phyloP scores from a whole-genome alignment of 2,329 filamentous ascomycete genomes.

The Acephala macrosclerotiorum region DNA sequence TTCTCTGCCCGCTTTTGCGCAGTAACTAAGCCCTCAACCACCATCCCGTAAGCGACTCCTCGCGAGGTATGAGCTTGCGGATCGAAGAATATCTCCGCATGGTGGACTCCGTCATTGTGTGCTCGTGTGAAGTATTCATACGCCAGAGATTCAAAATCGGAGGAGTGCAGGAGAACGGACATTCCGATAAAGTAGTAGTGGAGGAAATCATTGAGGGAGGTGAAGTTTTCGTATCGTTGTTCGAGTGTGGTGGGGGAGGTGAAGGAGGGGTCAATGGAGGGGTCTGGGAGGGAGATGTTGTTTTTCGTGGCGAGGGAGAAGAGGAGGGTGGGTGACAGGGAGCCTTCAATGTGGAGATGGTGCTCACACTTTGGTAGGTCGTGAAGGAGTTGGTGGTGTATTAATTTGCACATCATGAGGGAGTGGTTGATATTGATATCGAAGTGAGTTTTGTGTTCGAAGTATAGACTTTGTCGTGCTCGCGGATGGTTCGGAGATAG shows the following conservation, averaged over 20 bases:
- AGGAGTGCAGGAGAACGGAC: slow-evolving; percentile 67
- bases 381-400: slow-evolving; percentile 56
- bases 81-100: slow-evolving; percentile 84
- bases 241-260: slow-evolving; percentile 63
- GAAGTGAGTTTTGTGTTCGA: neutral
- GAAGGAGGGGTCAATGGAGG: slow-evolving; percentile 67
- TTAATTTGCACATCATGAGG: slow-evolving; percentile 22
- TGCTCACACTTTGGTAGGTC: slow-evolving; percentile 82
- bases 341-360: slow-evolving; percentile 82
- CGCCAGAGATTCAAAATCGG: slow-evolving; percentile 77
- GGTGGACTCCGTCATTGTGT: slow-evolving; percentile 68
- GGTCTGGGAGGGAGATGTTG: slow-evolving; percentile 64
- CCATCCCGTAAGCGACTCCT: slow-evolving; percentile 67
- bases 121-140: slow-evolving; percentile 75
- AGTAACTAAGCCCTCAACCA: slow-evolving; percentile 68
- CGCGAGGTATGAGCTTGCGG: slow-evolving; percentile 75
- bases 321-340: slow-evolving; percentile 72
- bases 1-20: slow-evolving; percentile 66
- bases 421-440: neutral
- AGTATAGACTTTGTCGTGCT: neutral
- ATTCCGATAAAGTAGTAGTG: slow-evolving; percentile 82
- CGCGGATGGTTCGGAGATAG: neutral
- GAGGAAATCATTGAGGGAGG: slow-evolving; percentile 78
- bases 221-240: slow-evolving; percentile 71
- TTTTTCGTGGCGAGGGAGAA: slow-evolving; percentile 75